Percentiles rank a stretch among this genome's conserved stretches.
Evolutionary conservation across 306 rosid species (phyloP).

Genomic region (Astragalus glycyphyllos): DNA sequence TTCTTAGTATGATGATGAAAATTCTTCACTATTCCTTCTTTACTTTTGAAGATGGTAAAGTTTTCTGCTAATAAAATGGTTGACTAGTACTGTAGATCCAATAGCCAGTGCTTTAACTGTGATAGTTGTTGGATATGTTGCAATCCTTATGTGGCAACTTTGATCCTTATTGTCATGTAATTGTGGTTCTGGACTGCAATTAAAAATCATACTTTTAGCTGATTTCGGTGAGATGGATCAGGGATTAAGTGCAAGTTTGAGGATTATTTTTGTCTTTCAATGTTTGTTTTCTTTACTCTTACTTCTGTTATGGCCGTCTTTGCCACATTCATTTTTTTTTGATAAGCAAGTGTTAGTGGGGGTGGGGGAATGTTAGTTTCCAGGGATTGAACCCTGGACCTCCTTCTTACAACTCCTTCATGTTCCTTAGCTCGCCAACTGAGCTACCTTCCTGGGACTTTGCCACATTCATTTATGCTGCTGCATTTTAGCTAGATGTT

Average conservation of each 20-base stretch:
- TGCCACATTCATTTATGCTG: neutral
- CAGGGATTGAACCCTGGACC: too few relatives aligned
- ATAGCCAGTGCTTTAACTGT: neutral
- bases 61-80: conserved; percentile 14
- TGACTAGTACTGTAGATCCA: conserved; percentile 4
- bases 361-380: too few relatives aligned
- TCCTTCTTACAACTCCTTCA: too few relatives aligned
- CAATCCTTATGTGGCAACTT: too few relatives aligned
- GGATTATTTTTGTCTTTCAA: neutral
- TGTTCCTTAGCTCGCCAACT: too few relatives aligned
- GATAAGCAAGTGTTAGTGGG: too few relatives aligned
- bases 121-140: too few relatives aligned
- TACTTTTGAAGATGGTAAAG: neutral
- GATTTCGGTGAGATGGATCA: neutral
- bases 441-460: too few relatives aligned
- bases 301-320: neutral
- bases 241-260: neutral
- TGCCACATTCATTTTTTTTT: neutral
- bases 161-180: neutral
- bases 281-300: neutral
- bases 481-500: conserved; percentile 11
- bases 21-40: neutral
- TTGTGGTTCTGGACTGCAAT: neutral
- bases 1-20: conserved; percentile 12
- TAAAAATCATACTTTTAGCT: neutral